Evolutionary conservation across 2,329 filamentous ascomycete genomes (phyloP).

Genomic region (Colletotrichum sp.): DNA sequence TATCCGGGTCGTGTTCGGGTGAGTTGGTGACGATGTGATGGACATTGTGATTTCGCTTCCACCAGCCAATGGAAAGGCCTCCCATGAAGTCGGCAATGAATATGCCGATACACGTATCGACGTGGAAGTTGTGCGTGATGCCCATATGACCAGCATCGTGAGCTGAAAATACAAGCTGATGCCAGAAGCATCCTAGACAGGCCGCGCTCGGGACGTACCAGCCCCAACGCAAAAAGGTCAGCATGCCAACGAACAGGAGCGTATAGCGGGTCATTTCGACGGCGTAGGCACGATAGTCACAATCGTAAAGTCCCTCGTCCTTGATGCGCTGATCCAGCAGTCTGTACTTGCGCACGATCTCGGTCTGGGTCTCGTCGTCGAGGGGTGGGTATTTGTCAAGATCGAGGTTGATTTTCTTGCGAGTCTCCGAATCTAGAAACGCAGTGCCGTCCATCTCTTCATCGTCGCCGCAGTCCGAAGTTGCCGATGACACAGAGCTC

Average conservation of each 20-base stretch:
- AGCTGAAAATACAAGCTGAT: constrained; percentile 91
- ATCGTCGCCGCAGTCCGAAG: constrained; percentile 52
- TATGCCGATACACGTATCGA: constrained; percentile 87
- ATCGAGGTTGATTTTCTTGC: constrained; percentile 77
- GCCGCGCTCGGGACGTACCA: constrained; percentile 76
- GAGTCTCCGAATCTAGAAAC: constrained; percentile 75
- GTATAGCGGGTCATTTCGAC: constrained; percentile 77
- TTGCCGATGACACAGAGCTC: constrained; percentile 60
- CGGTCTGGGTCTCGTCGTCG: constrained; percentile 74
- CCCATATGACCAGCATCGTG: constrained; percentile 98
- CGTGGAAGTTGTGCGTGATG: constrained; percentile 88
- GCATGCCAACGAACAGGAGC: constrained; percentile 66
- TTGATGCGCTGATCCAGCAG: constrained; percentile 73
- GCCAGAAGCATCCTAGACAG: constrained; percentile 86
- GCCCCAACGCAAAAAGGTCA: constrained; percentile 64
- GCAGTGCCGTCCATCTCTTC: constrained; percentile 59
- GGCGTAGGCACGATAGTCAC: constrained; percentile 81
- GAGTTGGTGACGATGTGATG: constrained; percentile 97
- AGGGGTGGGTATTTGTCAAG: constrained; percentile 80
- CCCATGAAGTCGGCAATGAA: constrained; percentile 89
- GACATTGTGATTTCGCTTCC: constrained; percentile 96
- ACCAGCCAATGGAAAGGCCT: constrained; percentile 92
- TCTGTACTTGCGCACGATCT: constrained; percentile 84
- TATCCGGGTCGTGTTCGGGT: constrained; percentile 95
- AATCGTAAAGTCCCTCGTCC: constrained; percentile 80